Conservation (phyloP, 2,329 filamentous ascomycete species). For the Chalaropsis ovoidea region DNA sequence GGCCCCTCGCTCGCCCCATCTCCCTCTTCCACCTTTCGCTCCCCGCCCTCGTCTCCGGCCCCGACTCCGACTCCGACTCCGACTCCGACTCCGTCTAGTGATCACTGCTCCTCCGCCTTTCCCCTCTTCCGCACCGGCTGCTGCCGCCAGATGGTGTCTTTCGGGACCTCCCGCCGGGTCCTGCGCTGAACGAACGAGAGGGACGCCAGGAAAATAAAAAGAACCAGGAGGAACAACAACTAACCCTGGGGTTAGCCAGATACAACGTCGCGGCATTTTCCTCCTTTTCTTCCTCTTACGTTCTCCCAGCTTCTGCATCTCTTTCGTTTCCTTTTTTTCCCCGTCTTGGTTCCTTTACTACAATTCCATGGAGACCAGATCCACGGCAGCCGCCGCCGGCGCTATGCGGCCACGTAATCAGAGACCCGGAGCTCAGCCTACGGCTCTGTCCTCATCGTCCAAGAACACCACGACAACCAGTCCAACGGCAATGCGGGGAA, state of each 20-base stretch:
- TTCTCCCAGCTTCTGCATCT: not conserved
- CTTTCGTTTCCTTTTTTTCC: not conserved
- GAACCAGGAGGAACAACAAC: not conserved
- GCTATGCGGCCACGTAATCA: constrained; percentile 7
- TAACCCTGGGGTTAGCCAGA: not conserved
- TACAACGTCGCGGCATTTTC: not conserved
- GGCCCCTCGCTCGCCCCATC: not conserved
- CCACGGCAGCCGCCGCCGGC: not conserved
- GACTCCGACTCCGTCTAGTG: not conserved
- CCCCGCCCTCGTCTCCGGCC: not conserved
- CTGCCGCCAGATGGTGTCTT: constrained; percentile 16
- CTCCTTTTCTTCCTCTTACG: not conserved
- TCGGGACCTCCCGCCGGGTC: constrained; percentile 16
- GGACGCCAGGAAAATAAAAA: not conserved
- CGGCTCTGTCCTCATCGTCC: not conserved
- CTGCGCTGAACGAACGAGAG: constrained; percentile 17
- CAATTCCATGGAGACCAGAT: constrained; percentile 1
- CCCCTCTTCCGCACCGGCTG: constrained; percentile 10
- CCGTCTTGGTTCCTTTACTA: not conserved
- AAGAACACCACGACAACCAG: constrained; percentile 1
- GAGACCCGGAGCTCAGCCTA: not conserved
- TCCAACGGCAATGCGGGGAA: constrained; percentile 24
- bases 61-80: too few relatives aligned
- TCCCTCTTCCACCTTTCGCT: not conserved
- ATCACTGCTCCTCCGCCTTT: not conserved